Base-by-base conservation (phyloP, 1,284 basidiomycete genomes). In the Rhodotorula sp. region DNA sequence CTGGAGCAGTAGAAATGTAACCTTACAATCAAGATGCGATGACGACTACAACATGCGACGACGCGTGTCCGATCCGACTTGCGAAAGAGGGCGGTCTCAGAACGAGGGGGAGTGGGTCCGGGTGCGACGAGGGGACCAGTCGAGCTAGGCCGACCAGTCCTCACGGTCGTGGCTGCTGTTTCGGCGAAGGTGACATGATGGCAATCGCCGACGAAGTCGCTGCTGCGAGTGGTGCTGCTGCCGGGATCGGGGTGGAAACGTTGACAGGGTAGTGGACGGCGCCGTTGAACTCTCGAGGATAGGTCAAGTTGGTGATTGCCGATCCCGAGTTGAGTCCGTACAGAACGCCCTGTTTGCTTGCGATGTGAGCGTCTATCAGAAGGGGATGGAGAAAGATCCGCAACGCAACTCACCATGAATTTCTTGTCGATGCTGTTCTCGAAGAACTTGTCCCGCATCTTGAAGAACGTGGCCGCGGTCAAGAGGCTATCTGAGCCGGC, bases 401-500 rank as follows among this genome's bases (percentile, higher is more conserved):
- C n/a, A n/a, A n/a, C n/a, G 26, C 0, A 6, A 45, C 67, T 42
- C 22, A 68, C 74, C 74, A 75, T 75, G 59, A 69, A 71, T 55
- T 75, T 76, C 14, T 62, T 46, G 56, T 96, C 91, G 67, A 97
- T 87, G 51, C 86, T 83, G 79, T 93, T 90, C 72, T 90, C 87
- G 83, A 97, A 98, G 83, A 94, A 97, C 55, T 90, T 83, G 76
- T 92, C 88, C 46, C 91, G 88, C 86, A 97, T 92, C 81, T 94
- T 91, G 89, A 98, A 98, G 83, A 97, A 98, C 0, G 92, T 93
- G 10, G 88, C 88, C 3, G 93, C 89, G 20, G 95, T 98, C 64
- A 99, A 86, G 48, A 98, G 87, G 29, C 91, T 93, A 80, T 99
- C 96, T 42, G 92, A 95, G 26, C 96, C 95, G 20, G 95, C 94